Percentiles rank a stretch among this genome's conserved stretches.
These are phyloP conservation scores for Phanerochaete carnosa DNA, from an alignment of 768 basidiomycete genomes.

Conservation along the genomic window DNA sequence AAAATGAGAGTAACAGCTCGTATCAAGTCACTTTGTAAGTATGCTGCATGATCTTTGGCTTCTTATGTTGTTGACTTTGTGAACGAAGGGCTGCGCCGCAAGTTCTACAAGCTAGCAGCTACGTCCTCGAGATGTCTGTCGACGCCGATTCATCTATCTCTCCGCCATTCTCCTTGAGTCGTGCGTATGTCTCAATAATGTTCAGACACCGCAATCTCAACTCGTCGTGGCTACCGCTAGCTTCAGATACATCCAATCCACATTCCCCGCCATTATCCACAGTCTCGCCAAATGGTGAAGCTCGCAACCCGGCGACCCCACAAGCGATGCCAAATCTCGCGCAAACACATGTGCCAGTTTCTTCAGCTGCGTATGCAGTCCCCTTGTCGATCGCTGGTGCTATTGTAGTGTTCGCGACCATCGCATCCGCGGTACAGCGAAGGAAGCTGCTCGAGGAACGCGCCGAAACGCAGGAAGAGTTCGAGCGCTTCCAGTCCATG, in stretches of 20 bases:
- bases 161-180: slow-evolving; percentile 27
- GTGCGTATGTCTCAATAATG: slow-evolving; percentile 19
- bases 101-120: slow-evolving; percentile 4
- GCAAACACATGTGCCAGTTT: slow-evolving; percentile 20
- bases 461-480: slow-evolving; percentile 1
- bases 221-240: background rate
- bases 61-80: background rate
- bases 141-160: slow-evolving; percentile 26
- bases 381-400: slow-evolving; percentile 30
- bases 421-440: slow-evolving; percentile 24
- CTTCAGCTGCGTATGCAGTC: slow-evolving; percentile 31
- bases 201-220: too few species aligned
- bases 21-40: slow-evolving; percentile 25
- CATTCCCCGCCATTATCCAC: background rate
- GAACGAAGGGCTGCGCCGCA: slow-evolving; percentile 20
- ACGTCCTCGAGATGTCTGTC: slow-evolving; percentile 26
- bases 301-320: slow-evolving; percentile 8
- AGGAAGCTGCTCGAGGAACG: slow-evolving; percentile 24
- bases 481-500: background rate
- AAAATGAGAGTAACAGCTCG: slow-evolving; percentile 18
- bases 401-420: slow-evolving; percentile 25
- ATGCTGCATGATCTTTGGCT: background rate
- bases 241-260: background rate
- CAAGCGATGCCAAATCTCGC: slow-evolving; percentile 7
- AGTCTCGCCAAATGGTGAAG: background rate